Conservation (phyloP, 179 eudicot genomes). For the Carnegiea gigantea region DNA sequence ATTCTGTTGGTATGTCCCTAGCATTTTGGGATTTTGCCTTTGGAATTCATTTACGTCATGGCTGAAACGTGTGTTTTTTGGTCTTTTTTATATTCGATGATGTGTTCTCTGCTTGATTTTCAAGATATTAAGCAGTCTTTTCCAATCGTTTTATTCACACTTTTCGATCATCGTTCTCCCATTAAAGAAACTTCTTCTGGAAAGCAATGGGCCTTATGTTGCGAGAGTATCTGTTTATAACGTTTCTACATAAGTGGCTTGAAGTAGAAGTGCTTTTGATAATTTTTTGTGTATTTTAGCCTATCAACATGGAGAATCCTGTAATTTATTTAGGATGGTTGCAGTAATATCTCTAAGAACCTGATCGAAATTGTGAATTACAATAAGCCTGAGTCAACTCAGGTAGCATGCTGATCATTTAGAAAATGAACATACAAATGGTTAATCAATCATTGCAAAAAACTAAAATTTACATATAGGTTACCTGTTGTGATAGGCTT, state of each 20-base stretch:
- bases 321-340: not conserved
- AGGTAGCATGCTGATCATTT: not conserved
- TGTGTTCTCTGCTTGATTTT: not conserved
- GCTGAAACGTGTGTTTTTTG: not conserved
- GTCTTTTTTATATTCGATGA: not conserved
- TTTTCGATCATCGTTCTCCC: not conserved
- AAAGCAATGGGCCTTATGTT: slow-evolving; percentile 79
- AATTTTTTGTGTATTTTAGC: not conserved
- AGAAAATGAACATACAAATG: not conserved
- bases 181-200: slow-evolving; percentile 62
- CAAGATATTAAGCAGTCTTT: not conserved
- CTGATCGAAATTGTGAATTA: not conserved
- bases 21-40: too few species aligned
- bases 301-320: not conserved
- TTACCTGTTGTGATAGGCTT: not conserved
- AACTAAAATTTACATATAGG: not conserved
- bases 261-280: not conserved
- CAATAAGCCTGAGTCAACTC: not conserved
- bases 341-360: not conserved
- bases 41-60: too few species aligned
- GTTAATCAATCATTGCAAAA: not conserved
- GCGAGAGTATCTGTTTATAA: slow-evolving; percentile 84
- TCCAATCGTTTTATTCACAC: not conserved
- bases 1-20: not conserved
- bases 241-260: slow-evolving; percentile 43